Evolutionary conservation across 352 stramenopile genomes (phyloP).

Genomic region (Phytophthora constricta): DNA sequence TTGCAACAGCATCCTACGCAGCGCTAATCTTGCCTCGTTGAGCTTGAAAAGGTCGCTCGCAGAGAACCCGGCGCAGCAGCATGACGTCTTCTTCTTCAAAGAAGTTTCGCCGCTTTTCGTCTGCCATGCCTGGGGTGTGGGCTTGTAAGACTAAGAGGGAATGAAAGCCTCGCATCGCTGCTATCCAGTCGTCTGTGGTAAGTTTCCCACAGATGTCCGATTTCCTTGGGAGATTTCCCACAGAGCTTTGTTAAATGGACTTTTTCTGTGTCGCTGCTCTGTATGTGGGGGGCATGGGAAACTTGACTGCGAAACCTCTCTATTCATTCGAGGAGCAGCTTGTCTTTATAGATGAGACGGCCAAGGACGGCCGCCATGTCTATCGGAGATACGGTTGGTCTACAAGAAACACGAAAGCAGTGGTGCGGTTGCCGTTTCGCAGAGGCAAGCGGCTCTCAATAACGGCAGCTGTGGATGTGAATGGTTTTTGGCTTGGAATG

Average conservation of each 20-base stretch:
- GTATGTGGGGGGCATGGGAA: no score
- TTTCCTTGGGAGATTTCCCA: no score
- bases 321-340: constrained; percentile 22
- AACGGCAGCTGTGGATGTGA: constrained; percentile 6
- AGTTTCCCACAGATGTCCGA: no score
- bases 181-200: no score
- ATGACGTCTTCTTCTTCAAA: constrained; percentile 3
- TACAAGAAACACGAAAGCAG: constrained; percentile 9
- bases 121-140: no score
- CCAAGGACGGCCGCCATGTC: constrained; percentile 20
- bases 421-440: constrained; percentile 14
- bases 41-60: constrained; percentile 2
- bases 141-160: no score
- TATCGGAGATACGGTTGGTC: constrained; percentile 26
- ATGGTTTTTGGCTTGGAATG: constrained; percentile 6
- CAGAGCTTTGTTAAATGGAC: no score
- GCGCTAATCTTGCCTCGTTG: background rate
- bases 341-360: constrained; percentile 28
- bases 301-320: no score
- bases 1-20: background rate
- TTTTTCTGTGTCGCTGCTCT: no score
- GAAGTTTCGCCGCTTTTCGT: constrained; percentile 3
- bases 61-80: background rate
- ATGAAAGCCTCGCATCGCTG: no score
- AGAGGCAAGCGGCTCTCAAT: constrained; percentile 3